These are phyloP conservation scores for Psilocybe mexicana DNA, from an alignment of 1,284 basidiomycete species.

Conservation along the genomic window DNA sequence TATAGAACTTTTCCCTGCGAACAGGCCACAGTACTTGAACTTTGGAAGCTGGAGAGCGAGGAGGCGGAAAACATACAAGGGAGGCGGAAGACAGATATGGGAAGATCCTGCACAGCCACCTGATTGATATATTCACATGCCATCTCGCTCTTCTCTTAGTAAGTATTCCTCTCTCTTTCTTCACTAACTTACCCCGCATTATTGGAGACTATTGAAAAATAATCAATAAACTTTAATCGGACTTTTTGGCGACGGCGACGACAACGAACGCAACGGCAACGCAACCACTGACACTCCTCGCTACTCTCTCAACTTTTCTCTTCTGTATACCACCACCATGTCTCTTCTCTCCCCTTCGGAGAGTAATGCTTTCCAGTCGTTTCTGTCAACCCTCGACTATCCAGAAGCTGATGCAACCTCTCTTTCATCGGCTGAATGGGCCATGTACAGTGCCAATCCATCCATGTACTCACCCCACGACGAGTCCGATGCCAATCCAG, in stretches of 20 bases:
- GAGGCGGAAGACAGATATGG: neutral
- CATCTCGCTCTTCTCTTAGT: neutral
- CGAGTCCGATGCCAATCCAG: constrained; percentile 31
- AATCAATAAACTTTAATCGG: neutral
- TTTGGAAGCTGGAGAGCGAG: neutral
- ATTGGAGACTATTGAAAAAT: neutral
- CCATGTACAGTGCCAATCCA: constrained; percentile 24
- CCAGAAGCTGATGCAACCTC: constrained; percentile 19
- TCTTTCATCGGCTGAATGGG: constrained; percentile 35
- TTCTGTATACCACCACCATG: neutral
- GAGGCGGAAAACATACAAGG: neutral
- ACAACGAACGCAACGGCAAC: constrained; percentile 1
- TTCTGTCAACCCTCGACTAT: constrained; percentile 41
- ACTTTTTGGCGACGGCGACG: constrained; percentile 1
- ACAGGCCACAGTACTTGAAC: too few relatives aligned
- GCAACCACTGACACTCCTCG: neutral
- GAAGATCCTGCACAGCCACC: constrained; percentile 9
- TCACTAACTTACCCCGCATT: constrained; percentile 11
- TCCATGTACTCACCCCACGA: constrained; percentile 24
- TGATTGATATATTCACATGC: constrained; percentile 10
- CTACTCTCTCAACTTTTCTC: neutral
- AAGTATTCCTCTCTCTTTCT: neutral
- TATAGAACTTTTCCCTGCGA: too few relatives aligned
- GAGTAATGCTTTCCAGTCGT: constrained; percentile 44
- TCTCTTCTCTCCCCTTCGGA: constrained; percentile 36